These are phyloP conservation scores for Apiotrichum siamense DNA, from an alignment of 1,284 basidiomycete species.

Conservation along the genomic window DNA sequence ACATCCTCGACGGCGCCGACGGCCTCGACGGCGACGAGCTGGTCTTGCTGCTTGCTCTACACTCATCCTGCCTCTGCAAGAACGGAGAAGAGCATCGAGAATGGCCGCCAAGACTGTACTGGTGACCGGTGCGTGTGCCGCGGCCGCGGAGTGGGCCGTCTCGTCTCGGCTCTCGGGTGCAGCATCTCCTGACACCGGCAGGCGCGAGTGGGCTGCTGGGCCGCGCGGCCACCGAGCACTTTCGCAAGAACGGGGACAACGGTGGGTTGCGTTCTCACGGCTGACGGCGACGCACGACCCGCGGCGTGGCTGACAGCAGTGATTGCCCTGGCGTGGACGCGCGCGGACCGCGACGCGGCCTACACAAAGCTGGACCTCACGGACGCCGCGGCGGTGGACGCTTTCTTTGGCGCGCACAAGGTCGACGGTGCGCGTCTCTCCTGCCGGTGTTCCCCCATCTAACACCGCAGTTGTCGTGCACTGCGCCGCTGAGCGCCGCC, in stretches of 20 bases:
- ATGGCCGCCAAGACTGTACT: conserved; percentile 18
- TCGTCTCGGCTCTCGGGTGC: too few relatives aligned
- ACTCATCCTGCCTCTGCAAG: neutral
- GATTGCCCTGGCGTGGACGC: conserved; percentile 46
- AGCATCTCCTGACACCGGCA: conserved; percentile 12
- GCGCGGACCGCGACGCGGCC: conserved; percentile 30
- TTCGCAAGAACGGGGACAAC: conserved; percentile 29
- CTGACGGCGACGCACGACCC: neutral
- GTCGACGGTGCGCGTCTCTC: conserved; percentile 36
- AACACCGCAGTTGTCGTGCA: conserved; percentile 46
- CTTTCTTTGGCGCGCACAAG: conserved; percentile 40
- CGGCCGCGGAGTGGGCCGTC: fast-evolving
- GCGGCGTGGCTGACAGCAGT: conserved; percentile 29
- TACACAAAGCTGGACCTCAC: conserved; percentile 50
- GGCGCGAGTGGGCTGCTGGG: conserved; percentile 53
- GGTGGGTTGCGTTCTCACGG: conserved; percentile 22
- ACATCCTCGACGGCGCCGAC: too few relatives aligned
- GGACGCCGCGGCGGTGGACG: conserved; percentile 42
- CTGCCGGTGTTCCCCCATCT: neutral
- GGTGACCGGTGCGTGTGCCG: conserved; percentile 23
- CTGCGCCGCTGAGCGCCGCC: conserved; percentile 51
- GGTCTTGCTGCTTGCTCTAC: too few relatives aligned
- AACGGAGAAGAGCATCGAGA: neutral
- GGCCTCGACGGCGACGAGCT: too few relatives aligned
- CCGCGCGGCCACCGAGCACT: conserved; percentile 43